Evolutionary conservation across 164 flowering plant species (phyloP).

Genomic region (Warburgia ugandensis): DNA sequence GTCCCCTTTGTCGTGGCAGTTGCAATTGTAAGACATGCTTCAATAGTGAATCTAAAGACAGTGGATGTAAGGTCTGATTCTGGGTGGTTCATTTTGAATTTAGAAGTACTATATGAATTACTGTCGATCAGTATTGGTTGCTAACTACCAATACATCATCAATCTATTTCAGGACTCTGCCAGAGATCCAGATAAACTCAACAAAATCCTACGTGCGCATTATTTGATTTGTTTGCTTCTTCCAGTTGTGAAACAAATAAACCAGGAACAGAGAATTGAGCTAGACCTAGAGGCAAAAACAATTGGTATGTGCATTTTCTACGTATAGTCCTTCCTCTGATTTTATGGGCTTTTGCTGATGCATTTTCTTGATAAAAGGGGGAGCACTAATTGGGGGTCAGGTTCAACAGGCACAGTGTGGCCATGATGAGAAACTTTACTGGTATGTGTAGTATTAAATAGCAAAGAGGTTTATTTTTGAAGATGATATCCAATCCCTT

Average conservation of each 20-base stretch:
- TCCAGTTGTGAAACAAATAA: slow-evolving; percentile 55
- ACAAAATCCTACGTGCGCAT: slow-evolving; percentile 37
- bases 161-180: slow-evolving; percentile 36
- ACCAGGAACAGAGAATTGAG: slow-evolving; percentile 47
- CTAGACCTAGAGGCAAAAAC: slow-evolving; percentile 50
- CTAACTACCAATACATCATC: slow-evolving; percentile 4
- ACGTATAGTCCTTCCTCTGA: neutral
- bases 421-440: slow-evolving; percentile 27
- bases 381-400: slow-evolving; percentile 21
- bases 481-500: too few species aligned
- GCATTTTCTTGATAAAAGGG: slow-evolving; percentile 29
- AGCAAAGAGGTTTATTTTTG: too few species aligned
- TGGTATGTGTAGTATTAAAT: slow-evolving; percentile 42
- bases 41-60: slow-evolving; percentile 24
- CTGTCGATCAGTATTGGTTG: neutral
- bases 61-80: slow-evolving; percentile 49
- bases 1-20: slow-evolving; percentile 68
- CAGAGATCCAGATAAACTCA: slow-evolving; percentile 22
- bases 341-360: slow-evolving; percentile 5
- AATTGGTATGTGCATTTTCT: slow-evolving; percentile 32
- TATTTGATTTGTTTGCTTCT: slow-evolving; percentile 65
- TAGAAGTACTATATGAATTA: too few species aligned
- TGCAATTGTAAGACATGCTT: slow-evolving; percentile 63
- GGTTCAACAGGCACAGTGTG: slow-evolving; percentile 32
- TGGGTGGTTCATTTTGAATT: neutral